These are phyloP conservation scores for Evernia prunastri DNA, from an alignment of 495 filamentous ascomycete species.

Conservation along the genomic window DNA sequence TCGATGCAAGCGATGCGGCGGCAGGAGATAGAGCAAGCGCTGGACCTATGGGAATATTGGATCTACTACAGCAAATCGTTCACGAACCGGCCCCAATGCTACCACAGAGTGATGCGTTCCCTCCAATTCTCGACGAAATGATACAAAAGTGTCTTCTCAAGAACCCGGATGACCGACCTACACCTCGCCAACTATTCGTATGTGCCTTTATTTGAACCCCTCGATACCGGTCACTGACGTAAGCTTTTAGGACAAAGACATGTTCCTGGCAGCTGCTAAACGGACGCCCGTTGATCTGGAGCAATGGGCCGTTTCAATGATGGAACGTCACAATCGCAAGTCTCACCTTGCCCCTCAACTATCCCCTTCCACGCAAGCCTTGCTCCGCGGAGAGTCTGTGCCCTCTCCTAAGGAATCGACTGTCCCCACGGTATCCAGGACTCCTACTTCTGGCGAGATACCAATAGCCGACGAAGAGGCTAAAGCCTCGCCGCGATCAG, in stretches of 20 bases:
- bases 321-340: conserved; percentile 85
- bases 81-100: conserved; percentile 89
- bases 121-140: conserved; percentile 88
- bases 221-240: conserved; percentile 23
- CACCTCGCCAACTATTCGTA: conserved; percentile 75
- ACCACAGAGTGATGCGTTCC: conserved; percentile 96
- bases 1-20: conserved; percentile 69
- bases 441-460: conserved; percentile 61
- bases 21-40: conserved; percentile 61
- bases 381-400: conserved; percentile 42
- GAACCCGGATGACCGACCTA: conserved; percentile 76
- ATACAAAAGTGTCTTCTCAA: conserved; percentile 93
- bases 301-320: conserved; percentile 84
- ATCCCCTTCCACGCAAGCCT: conserved; percentile 51
- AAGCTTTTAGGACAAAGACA: conserved; percentile 65
- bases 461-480: conserved; percentile 52
- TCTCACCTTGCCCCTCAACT: conserved; percentile 72
- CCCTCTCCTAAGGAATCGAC: conserved; percentile 32
- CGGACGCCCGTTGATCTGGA: conserved; percentile 85
- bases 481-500: conserved; percentile 15
- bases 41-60: conserved; percentile 87
- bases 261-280: conserved; percentile 90
- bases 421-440: conserved; percentile 37
- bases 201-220: conserved; percentile 15
- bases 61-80: conserved; percentile 94